These are phyloP conservation scores for Aspergillus bombycis DNA, from an alignment of 2,329 filamentous ascomycete genomes.

Conservation along the genomic window DNA sequence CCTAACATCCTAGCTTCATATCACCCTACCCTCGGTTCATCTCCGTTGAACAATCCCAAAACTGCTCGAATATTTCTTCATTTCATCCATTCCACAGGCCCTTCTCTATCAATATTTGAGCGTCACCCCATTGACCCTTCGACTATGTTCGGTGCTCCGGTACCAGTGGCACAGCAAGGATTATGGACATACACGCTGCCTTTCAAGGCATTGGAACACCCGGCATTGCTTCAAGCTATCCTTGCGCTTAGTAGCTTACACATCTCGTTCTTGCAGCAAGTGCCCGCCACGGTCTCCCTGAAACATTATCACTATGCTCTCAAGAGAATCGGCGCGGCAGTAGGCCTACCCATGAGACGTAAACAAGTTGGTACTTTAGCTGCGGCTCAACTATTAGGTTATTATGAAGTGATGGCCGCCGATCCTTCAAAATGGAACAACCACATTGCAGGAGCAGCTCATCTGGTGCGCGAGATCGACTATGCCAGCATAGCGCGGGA, in stretches of 20 bases:
- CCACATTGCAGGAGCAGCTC: slow-evolving; percentile 81
- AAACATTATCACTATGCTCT: slow-evolving; percentile 91
- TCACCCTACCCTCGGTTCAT: slow-evolving; percentile 64
- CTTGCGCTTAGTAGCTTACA: slow-evolving; percentile 85
- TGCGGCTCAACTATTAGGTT: slow-evolving; percentile 81
- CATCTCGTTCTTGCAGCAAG: slow-evolving; percentile 77
- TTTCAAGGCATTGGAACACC: slow-evolving; percentile 78
- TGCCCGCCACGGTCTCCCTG: slow-evolving; percentile 76
- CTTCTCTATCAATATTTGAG: slow-evolving; percentile 85
- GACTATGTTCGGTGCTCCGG: slow-evolving; percentile 64
- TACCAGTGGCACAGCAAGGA: slow-evolving; percentile 62
- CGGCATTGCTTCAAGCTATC: slow-evolving; percentile 88
- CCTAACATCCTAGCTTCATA: slow-evolving; percentile 64
- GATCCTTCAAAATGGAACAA: slow-evolving; percentile 97
- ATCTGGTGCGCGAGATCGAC: slow-evolving; percentile 81
- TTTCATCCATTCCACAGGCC: slow-evolving; percentile 86
- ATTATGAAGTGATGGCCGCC: slow-evolving; percentile 92
- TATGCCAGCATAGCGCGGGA: slow-evolving; percentile 72
- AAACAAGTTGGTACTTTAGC: slow-evolving; percentile 82
- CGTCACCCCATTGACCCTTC: slow-evolving; percentile 75
- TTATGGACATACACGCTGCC: slow-evolving; percentile 78
- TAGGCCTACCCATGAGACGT: slow-evolving; percentile 69
- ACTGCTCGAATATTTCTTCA: slow-evolving; percentile 86
- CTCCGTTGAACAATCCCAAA: slow-evolving; percentile 77
- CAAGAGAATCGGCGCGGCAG: slow-evolving; percentile 74